These are phyloP conservation scores for Aspergillus cristatus DNA, from an alignment of 495 filamentous ascomycete genomes.

Conservation along the genomic window DNA sequence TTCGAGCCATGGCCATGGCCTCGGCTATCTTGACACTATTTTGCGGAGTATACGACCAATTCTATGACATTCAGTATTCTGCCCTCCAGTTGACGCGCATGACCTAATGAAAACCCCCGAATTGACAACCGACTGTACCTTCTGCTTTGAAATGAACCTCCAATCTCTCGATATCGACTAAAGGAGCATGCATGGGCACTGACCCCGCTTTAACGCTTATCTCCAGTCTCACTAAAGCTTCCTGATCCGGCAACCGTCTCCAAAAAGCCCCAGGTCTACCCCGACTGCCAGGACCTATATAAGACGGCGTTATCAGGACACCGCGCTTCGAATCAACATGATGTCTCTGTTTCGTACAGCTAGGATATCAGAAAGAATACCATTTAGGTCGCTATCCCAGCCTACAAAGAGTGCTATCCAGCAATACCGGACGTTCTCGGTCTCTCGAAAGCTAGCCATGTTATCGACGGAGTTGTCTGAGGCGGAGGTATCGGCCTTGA, in stretches of 20 bases:
- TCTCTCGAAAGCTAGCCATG: constrained; percentile 22
- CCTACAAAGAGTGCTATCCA: constrained; percentile 1
- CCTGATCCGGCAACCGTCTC: neutral
- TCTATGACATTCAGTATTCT: too few relatives aligned
- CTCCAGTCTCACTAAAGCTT: neutral
- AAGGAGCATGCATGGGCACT: neutral
- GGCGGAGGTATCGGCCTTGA: constrained; percentile 34
- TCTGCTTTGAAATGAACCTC: too few relatives aligned
- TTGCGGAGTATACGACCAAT: too few relatives aligned
- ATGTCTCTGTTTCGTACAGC: too few relatives aligned
- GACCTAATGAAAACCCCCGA: too few relatives aligned
- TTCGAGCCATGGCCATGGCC: too few relatives aligned
- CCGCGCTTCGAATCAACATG: neutral
- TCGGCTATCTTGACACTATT: too few relatives aligned
- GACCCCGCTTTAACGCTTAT: neutral
- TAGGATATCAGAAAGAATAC: constrained; percentile 1
- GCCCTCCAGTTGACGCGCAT: too few relatives aligned
- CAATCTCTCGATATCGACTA: too few relatives aligned
- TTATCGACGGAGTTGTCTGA: constrained; percentile 33
- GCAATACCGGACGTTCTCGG: constrained; percentile 16
- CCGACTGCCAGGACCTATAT: neutral
- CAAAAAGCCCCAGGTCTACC: neutral
- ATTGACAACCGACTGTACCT: too few relatives aligned
- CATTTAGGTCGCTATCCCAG: constrained; percentile 1
- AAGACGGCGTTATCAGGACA: neutral